Evolutionary conservation across 2,329 filamentous ascomycete genomes (phyloP).

Genomic region (Dothideomycetes sp.): DNA sequence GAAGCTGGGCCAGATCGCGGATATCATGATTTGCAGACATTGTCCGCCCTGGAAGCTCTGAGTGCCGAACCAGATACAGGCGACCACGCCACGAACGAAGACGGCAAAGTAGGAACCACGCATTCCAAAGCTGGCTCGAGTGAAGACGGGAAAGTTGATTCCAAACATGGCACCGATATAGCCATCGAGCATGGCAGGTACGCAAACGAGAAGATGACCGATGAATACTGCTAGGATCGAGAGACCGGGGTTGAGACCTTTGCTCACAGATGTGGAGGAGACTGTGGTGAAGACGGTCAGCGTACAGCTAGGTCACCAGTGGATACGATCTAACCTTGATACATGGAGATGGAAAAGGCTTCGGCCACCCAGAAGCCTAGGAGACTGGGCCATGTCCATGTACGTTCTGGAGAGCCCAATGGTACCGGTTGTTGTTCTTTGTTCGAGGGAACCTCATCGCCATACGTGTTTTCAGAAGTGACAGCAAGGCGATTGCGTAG

Average conservation of each 20-base stretch:
- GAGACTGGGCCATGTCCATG: constrained; percentile 19
- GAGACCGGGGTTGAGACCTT: constrained; percentile 19
- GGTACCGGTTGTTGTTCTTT: constrained; percentile 16
- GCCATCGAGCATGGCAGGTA: constrained; percentile 41
- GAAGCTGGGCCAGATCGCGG: constrained; percentile 45
- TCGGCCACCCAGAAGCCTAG: constrained; percentile 20
- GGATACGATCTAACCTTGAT: constrained; percentile 16
- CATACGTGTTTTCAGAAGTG: constrained; percentile 1
- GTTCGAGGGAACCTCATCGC: constrained; percentile 13
- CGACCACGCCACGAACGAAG: constrained; percentile 44
- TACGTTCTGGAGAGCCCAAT: constrained; percentile 16
- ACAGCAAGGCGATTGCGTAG: constrained; percentile 15
- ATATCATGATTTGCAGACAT: constrained; percentile 42
- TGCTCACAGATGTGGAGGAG: constrained; percentile 16
- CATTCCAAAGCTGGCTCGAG: constrained; percentile 47
- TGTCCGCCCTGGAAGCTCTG: constrained; percentile 55
- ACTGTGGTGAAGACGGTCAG: too few species aligned
- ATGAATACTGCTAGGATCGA: constrained; percentile 18
- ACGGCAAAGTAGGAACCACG: constrained; percentile 48
- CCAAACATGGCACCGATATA: constrained; percentile 44
- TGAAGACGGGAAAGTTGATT: constrained; percentile 46
- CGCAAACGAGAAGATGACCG: constrained; percentile 17
- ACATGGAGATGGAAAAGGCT: constrained; percentile 18
- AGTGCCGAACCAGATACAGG: constrained; percentile 40
- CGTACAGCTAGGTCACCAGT: too few species aligned